Evolutionary conservation across 2,329 filamentous ascomycete species (phyloP), one percentile per base, ranked within the genome.

Genomic region (Aphanoascus verrucosus): DNA sequence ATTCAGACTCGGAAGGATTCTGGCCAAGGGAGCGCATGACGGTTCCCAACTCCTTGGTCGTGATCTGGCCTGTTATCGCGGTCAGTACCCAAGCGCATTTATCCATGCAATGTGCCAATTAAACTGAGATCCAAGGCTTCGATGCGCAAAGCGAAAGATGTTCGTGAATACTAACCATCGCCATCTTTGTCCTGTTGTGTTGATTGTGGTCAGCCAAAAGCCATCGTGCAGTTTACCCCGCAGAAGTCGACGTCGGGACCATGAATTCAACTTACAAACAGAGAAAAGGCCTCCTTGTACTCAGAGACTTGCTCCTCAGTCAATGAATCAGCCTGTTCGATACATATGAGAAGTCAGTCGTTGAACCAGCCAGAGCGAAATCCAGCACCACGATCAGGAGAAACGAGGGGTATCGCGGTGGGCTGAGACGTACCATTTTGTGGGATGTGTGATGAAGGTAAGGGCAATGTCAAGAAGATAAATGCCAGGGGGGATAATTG

Each of bases 271-370:
- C 93, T 85, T 85, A 98, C 93, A 76, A 98, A 98, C 63, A 98
- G 88, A 72, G 93, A 98, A 78, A 98, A 98, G 53, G 93, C 93
- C 79, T 98, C 93, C 86, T 97, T 98, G 81, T 97, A 98, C 79
- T 98, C 93, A 72, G 93, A 97, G 72, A 98, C 93, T 82, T 98
- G 93, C 79, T 98, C 93, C 81, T 98, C 93, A 66, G 93, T 97
- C 69, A 98, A 85, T 74, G 91, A 91, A 73, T 98, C 93, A 73
- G 91, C 91, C 91, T 97, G 72, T 55, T 61, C 17, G 12, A 49
- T n/a, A 38, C 48, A 28, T 35, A 15, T 17, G 49, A 48, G 19
- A 5, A 17, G 35, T 53, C 38, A 49, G 50, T 17, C 38, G 41
- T 46, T 11, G n/a, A n/a, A 28, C 9, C 17, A 15, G 28, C 31